Evolutionary conservation across 1,284 basidiomycete species (phyloP).

Genomic region (Moesziomyces antarcticus): DNA sequence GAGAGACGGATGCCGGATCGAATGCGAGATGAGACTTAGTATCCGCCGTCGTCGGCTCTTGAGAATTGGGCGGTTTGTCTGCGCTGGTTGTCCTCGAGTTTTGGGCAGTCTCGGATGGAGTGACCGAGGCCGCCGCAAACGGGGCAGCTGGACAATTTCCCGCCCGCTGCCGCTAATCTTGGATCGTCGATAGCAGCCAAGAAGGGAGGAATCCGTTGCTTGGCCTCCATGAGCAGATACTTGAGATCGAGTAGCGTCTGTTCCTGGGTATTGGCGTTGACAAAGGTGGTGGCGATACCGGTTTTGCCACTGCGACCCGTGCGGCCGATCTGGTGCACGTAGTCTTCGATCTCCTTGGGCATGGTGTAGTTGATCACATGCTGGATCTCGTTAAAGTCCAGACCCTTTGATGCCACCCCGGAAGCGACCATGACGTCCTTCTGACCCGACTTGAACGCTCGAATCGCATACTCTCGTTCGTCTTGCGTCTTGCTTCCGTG

Average conservation of each 20-base stretch:
- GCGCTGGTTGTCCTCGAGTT: constrained; percentile 90
- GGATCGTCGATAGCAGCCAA: constrained; percentile 91
- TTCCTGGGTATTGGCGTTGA: constrained; percentile 95
- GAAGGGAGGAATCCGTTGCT: constrained; percentile 98
- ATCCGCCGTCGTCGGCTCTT: constrained; percentile 40
- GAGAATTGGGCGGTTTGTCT: constrained; percentile 45
- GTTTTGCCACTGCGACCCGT: constrained; percentile 98
- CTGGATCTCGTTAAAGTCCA: constrained; percentile 98
- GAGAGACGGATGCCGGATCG: neutral
- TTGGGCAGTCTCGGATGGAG: constrained; percentile 91
- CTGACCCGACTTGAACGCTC: constrained; percentile 92
- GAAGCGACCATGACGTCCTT: constrained; percentile 99
- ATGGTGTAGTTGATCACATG: constrained; percentile 98
- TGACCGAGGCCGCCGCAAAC: constrained; percentile 99
- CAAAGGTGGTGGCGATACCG: constrained; percentile 99
- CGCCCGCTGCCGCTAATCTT: constrained; percentile 75
- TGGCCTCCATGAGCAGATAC: constrained; percentile 95
- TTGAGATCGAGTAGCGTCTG: constrained; percentile 96
- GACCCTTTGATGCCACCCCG: constrained; percentile 94
- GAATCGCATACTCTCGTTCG: constrained; percentile 98
- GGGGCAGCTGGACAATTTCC: constrained; percentile 84
- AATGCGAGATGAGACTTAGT: constrained; percentile 2
- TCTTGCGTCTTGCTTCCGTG: constrained; percentile 98
- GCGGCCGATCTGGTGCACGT: constrained; percentile 92
- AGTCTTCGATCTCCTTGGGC: constrained; percentile 91